Conservation (phyloP, 2,329 filamentous ascomycete genomes). For the Trichoderma semiorbis region DNA sequence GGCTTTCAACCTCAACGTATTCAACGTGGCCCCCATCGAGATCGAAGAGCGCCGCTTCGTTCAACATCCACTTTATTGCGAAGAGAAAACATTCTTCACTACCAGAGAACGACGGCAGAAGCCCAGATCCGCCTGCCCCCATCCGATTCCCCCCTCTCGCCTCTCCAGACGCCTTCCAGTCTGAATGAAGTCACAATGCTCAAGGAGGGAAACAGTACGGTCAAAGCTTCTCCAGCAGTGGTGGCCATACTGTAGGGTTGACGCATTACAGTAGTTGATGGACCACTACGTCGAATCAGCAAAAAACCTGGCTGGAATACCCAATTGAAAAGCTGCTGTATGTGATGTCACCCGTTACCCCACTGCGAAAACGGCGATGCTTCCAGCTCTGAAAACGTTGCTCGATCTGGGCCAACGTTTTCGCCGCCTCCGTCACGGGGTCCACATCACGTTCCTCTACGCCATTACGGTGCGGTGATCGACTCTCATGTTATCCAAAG, state of each 20-base stretch:
- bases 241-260: not conserved
- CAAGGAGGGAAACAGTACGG: conserved; percentile 13
- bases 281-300: not conserved
- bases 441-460: conserved; percentile 28
- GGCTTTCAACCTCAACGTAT: not conserved
- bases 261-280: not conserved
- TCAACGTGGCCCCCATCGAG: not conserved
- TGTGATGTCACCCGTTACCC: conserved; percentile 16
- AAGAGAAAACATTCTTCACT: not conserved
- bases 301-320: not conserved
- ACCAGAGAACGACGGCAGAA: not conserved
- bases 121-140: not conserved
- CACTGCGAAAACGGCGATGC: conserved; percentile 14
- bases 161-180: not conserved
- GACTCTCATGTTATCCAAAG: not conserved
- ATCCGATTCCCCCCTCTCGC: not conserved
- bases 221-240: not conserved
- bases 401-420: conserved; percentile 7
- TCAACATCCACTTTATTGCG: not conserved
- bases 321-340: not conserved
- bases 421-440: conserved; percentile 15
- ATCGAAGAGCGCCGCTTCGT: not conserved
- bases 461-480: not conserved
- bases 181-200: conserved; percentile 10
- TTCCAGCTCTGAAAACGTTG: conserved; percentile 10